Evolutionary conservation across 306 rosid species (phyloP).

Genomic region (Malus sieversii): DNA sequence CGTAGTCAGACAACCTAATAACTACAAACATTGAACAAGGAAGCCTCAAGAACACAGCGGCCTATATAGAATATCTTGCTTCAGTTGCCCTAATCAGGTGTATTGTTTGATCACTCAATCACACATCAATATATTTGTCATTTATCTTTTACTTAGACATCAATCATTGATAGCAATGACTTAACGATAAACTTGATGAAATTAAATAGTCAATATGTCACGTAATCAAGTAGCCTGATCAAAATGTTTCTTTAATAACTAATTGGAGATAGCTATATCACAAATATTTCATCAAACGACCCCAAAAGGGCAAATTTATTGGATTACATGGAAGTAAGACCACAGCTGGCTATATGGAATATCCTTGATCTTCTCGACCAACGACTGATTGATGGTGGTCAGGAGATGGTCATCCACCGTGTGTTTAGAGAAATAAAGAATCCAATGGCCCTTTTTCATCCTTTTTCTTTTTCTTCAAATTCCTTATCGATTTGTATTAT

Average conservation of each 20-base stretch:
- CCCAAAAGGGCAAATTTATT: background rate
- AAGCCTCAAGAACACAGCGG: background rate
- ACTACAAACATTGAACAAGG: background rate
- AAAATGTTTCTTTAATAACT: too few relatives aligned
- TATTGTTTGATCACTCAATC: background rate
- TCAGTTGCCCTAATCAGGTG: too few relatives aligned
- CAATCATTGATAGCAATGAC: too few relatives aligned
- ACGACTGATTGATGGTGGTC: slow-evolving; percentile 11
- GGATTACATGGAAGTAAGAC: background rate
- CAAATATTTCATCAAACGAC: background rate
- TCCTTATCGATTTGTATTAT: background rate
- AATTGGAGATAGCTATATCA: background rate
- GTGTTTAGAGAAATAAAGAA: slow-evolving; percentile 12
- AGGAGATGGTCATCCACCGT: slow-evolving; percentile 5
- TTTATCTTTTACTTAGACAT: too few relatives aligned
- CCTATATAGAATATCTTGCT: background rate
- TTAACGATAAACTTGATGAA: background rate
- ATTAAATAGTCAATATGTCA: too few relatives aligned
- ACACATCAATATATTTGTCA: too few relatives aligned
- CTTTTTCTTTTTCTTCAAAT: too few relatives aligned
- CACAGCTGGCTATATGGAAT: slow-evolving; percentile 10
- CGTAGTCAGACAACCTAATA: too few relatives aligned
- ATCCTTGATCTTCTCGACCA: slow-evolving; percentile 7
- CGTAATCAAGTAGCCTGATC: background rate
- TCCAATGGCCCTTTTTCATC: slow-evolving; percentile 3